Evolutionary conservation across 352 stramenopile species (phyloP), one percentile per base, ranked within the genome.

Genomic region (Phytophthora aleatoria): DNA sequence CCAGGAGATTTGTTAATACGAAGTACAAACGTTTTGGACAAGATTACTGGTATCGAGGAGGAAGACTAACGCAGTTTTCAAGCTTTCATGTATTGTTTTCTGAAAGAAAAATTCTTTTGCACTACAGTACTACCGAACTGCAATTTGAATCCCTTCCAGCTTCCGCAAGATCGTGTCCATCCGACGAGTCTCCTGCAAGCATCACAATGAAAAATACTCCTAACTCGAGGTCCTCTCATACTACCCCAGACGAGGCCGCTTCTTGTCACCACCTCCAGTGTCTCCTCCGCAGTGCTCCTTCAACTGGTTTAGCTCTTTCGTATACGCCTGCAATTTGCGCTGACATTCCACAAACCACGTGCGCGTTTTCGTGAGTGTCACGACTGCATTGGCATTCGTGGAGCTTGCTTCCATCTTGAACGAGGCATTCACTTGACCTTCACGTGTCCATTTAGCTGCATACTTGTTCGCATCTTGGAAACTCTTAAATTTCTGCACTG

Each of bases 281-380:
- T 45, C 13, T 26, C n/a, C 39, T 13, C n/a, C 7, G 7, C 16
- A 45, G 10, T 20, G 15, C n/a, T 45, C 39, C 39, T 26, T 8
- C 16, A 45, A 11, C 2, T 27, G 39, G n/a, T 26, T 20, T n/a
- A 57, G 35, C 47, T 68, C 61, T 15, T 5, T 6, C 24, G 53
- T 53, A 52, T 57, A 63, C 6, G 35, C 5, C 9, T n/a, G 12
- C 3, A 69, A 5, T 20, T 11, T 12, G n/a, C 54, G 52, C 33
- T 57, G 48, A 24, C 33, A 28, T 8, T 55, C 12, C 2, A 28
- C 11, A 39, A 48, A 51, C 39, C 41, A 60, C 9, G 27, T 47
- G 3, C 11, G 16, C 10, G 54, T 64, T 27, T 69, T 64, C 0
- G 31, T 50, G 41, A 69, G 56, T 3, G 61, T 60, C 24, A 69